A percentile compares a stretch with the other conserved stretches of the same genome.
These are phyloP conservation scores for Cryphonectria nitschkei DNA, from an alignment of 2,329 filamentous ascomycete genomes.

Conservation along the genomic window DNA sequence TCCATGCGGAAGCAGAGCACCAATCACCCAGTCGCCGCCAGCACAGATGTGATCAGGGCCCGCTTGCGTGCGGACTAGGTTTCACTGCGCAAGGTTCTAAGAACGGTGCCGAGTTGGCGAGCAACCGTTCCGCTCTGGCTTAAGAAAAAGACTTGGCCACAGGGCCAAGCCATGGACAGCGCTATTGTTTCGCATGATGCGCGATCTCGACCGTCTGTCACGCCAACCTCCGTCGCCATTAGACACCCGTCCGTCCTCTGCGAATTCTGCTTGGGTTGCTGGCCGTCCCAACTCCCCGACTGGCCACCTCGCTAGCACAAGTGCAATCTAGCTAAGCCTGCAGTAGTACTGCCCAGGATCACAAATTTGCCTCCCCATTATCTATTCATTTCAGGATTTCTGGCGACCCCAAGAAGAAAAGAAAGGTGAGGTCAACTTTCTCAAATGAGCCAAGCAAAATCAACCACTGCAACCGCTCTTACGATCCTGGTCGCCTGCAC, in stretches of 20 bases:
- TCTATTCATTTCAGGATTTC: not conserved
- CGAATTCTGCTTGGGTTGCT: not conserved
- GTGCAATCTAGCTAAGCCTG: not conserved
- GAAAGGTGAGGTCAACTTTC: not conserved
- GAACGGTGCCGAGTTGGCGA: not conserved
- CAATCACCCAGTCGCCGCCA: not conserved
- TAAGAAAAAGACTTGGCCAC: not conserved
- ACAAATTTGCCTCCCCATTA: not conserved
- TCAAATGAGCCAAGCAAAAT: not conserved
- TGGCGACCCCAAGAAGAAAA: not conserved
- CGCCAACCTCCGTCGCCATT: not conserved
- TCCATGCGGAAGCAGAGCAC: not conserved
- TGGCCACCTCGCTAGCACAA: not conserved
- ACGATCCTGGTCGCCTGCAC: not conserved
- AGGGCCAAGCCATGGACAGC: not conserved
- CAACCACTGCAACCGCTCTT: not conserved
- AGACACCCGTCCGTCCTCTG: not conserved
- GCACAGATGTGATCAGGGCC: not conserved
- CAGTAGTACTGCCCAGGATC: conserved; percentile 5
- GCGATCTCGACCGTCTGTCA: not conserved
- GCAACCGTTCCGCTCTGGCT: not conserved
- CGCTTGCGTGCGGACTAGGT: conserved; percentile 11
- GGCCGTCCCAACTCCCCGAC: not conserved
- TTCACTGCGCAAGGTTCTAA: conserved; percentile 11
- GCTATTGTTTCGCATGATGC: conserved; percentile 17